Evolutionary conservation across 257 asterid genomes (phyloP), one percentile per base, ranked within the genome.

Genomic region (Schizonepeta tenuifolia): DNA sequence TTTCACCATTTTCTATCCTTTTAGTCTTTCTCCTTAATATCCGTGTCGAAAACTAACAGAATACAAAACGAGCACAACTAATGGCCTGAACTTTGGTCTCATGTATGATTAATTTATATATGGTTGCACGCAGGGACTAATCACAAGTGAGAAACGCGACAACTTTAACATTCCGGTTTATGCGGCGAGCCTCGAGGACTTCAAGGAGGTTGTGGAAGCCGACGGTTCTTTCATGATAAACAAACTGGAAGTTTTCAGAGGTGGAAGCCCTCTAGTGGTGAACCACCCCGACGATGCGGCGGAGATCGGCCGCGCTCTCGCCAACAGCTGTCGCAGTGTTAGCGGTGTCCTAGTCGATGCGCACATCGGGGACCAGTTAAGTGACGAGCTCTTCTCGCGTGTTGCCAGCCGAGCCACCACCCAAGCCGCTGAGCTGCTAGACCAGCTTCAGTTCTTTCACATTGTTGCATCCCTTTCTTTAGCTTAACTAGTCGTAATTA

Each of bases 221-320:
- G 81, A 90, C 35, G 96, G 95, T 15, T 87, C 96, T 5, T 89
- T 95, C 78, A 13, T 63, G 38, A 76, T 88, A 1, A 95, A 92
- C 80, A 86, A 81, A 82, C 94, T 95, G 0, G 90, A 92, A 18
- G 89, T 92, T 1, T 86, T 92, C 79, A 69, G 86, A 35, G 98
- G 97, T 8, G 99, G 99, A 0, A 94, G 99, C 78, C 99, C 99
- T 6, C 85, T 92, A 54, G 98, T 95, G 64, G 96, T 95, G 15
- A 84, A 65, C 80, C 91, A 81, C 56, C 97, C 98, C 0, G 92
- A 86, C 1, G 96, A 95, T 28, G 86, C 83, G n/a, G 92, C 83
- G 0, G 99, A 95, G 87, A 75, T 92, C 9, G 99, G 99, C 28
- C 94, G 88, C 7, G 98, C 92, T 18, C 75, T 95, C 4, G 98